Conservation (phyloP, 176 grass and related monocot genomes). For the Miscanthus lutarioriparius region DNA sequence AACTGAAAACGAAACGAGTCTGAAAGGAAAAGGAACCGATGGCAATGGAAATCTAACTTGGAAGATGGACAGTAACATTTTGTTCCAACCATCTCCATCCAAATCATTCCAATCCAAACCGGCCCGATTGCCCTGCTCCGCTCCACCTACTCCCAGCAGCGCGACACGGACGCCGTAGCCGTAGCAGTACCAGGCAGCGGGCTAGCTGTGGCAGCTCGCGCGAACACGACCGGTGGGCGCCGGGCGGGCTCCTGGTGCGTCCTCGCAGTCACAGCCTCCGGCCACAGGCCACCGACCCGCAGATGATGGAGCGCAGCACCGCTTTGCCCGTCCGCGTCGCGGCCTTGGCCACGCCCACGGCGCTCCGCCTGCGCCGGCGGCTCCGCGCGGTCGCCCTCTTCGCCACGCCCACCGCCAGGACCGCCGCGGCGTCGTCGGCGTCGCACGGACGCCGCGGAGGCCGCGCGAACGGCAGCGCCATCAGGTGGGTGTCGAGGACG, state of each 20-base stretch:
- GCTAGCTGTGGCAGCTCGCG: neutral
- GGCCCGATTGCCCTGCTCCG: neutral
- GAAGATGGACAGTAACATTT: neutral
- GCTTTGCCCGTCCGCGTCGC: constrained; percentile 33
- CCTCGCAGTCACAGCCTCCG: constrained; percentile 1
- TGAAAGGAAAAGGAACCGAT: constrained; percentile 2
- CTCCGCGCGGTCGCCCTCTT: neutral
- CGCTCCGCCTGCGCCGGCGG: neutral
- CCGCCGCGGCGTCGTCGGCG: neutral
- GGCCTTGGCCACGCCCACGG: neutral
- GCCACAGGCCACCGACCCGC: constrained; percentile 13
- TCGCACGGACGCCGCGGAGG: neutral
- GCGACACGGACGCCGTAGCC: neutral
- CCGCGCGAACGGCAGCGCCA: constrained; percentile 31
- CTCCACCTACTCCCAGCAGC: neutral
- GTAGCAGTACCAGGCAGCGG: too few relatives aligned
- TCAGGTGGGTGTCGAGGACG: constrained; percentile 55
- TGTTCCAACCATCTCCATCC: neutral
- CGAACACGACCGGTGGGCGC: neutral
- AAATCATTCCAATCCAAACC: neutral
- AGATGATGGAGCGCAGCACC: constrained; percentile 25
- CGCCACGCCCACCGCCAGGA: neutral
- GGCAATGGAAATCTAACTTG: constrained; percentile 17
- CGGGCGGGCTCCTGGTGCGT: neutral
- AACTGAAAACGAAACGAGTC: neutral